Conservation (phyloP, 2,329 filamentous ascomycete species). For the Nemania serpens region DNA sequence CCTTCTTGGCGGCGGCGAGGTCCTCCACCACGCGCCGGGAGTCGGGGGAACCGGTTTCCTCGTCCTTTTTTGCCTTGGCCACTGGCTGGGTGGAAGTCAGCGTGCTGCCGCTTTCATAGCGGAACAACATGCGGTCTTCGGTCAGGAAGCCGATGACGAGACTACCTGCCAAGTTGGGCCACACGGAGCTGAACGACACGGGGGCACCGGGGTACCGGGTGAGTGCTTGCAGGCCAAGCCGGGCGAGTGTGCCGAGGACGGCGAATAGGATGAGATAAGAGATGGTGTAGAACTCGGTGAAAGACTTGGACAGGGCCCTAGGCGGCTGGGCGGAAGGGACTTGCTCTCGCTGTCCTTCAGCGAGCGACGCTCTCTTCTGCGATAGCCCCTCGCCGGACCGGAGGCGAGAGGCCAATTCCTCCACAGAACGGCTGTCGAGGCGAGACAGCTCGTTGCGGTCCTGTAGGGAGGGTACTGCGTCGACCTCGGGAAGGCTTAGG, state of each 20-base stretch:
- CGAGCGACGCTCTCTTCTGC: slow-evolving; percentile 12
- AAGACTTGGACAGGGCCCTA: slow-evolving; percentile 50
- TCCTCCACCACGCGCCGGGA: slow-evolving; percentile 34
- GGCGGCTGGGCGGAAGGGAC: not conserved
- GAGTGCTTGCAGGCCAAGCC: slow-evolving; percentile 78
- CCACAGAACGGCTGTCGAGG: slow-evolving; percentile 47
- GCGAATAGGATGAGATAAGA: slow-evolving; percentile 87
- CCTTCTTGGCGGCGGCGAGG: slow-evolving; percentile 56
- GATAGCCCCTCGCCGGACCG: slow-evolving; percentile 32
- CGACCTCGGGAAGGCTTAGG: slow-evolving; percentile 50
- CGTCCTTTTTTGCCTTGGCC: slow-evolving; percentile 44
- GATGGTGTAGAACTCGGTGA: slow-evolving; percentile 69
- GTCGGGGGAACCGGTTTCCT: slow-evolving; percentile 41
- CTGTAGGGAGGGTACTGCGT: slow-evolving; percentile 50
- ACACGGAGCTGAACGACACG: slow-evolving; percentile 73
- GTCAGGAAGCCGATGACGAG: slow-evolving; percentile 83
- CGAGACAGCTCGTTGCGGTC: slow-evolving; percentile 45
- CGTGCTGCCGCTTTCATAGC: slow-evolving; percentile 65
- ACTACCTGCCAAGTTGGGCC: slow-evolving; percentile 86
- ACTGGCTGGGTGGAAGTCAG: slow-evolving; percentile 46
- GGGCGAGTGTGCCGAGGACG: slow-evolving; percentile 80
- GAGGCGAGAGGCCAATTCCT: slow-evolving; percentile 43
- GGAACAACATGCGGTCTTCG: slow-evolving; percentile 79
- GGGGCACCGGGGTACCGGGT: slow-evolving; percentile 81
- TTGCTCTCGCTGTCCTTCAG: not conserved